Evolutionary conservation across 257 asterid species (phyloP).

Genomic region (Solanum corneliomulleri): DNA sequence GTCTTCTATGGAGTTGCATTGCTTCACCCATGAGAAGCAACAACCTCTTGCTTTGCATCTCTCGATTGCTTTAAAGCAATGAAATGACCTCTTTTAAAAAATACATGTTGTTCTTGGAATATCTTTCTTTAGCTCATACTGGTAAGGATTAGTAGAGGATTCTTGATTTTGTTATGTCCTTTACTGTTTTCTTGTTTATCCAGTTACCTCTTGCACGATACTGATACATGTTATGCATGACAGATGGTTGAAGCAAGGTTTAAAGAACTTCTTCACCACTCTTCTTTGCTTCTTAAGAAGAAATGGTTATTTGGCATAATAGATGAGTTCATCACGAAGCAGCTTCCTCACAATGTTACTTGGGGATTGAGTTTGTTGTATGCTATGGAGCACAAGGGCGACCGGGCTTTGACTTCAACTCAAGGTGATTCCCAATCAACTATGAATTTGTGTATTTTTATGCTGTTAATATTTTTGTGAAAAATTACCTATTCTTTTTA

Average conservation of each 20-base stretch:
- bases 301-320: slow-evolving; percentile 86
- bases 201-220: neutral
- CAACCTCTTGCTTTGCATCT: neutral
- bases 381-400: slow-evolving; percentile 93
- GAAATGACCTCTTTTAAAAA: neutral
- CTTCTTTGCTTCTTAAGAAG: slow-evolving; percentile 71
- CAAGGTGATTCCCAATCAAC: slow-evolving; percentile 49
- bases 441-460: neutral
- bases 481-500: neutral
- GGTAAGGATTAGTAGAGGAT: neutral
- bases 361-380: slow-evolving; percentile 97
- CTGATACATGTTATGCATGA: neutral
- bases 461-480: neutral
- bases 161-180: neutral
- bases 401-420: slow-evolving; percentile 89
- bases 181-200: neutral
- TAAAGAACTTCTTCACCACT: slow-evolving; percentile 67
- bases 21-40: neutral
- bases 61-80: neutral
- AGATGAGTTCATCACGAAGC: slow-evolving; percentile 93
- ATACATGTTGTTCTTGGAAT: neutral
- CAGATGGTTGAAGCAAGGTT: slow-evolving; percentile 94
- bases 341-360: slow-evolving; percentile 97
- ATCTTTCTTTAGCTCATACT: neutral
- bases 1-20: neutral